These are phyloP conservation scores for Prosopis cineraria DNA, from an alignment of 306 rosid genomes.

Conservation along the genomic window DNA sequence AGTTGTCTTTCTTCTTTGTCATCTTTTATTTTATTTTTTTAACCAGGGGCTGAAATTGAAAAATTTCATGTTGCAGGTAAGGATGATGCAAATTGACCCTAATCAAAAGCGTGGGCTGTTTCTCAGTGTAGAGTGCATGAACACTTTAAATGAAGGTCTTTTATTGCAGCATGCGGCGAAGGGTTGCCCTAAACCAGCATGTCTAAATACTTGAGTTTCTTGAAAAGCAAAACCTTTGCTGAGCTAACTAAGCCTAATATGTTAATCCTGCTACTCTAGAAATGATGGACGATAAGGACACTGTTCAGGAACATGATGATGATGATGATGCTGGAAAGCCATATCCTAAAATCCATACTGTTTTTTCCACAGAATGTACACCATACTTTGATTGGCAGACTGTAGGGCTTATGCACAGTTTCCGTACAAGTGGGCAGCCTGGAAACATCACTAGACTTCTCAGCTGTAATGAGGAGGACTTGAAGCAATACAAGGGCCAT, in stretches of 20 bases:
- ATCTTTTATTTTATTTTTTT: background rate
- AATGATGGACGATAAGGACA: constrained; percentile 50
- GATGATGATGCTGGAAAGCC: constrained; percentile 42
- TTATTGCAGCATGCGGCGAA: constrained; percentile 75
- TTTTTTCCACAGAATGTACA: constrained; percentile 93
- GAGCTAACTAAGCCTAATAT: constrained; percentile 75
- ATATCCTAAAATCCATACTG: constrained; percentile 80
- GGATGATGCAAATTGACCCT: constrained; percentile 62
- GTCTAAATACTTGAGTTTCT: constrained; percentile 87
- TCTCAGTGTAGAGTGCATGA: constrained; percentile 78
- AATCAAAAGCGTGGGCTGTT: constrained; percentile 62
- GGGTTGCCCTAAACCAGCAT: constrained; percentile 78
- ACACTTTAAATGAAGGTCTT: constrained; percentile 87
- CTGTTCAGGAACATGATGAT: constrained; percentile 21
- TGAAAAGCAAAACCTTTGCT: constrained; percentile 79
- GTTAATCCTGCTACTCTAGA: constrained; percentile 68
- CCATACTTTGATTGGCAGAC: constrained; percentile 98
- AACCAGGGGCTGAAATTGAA: constrained; percentile 4
- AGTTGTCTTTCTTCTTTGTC: background rate
- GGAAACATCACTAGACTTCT: constrained; percentile 95
- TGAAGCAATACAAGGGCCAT: constrained; percentile 70
- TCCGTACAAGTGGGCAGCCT: constrained; percentile 83
- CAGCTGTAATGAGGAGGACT: constrained; percentile 85
- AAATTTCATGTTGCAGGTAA: constrained; percentile 57
- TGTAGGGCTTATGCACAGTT: constrained; percentile 93